Evolutionary conservation across 257 asterid species (phyloP), one percentile per base, ranked within the genome.

Genomic region (Ligustrum vulgare): DNA sequence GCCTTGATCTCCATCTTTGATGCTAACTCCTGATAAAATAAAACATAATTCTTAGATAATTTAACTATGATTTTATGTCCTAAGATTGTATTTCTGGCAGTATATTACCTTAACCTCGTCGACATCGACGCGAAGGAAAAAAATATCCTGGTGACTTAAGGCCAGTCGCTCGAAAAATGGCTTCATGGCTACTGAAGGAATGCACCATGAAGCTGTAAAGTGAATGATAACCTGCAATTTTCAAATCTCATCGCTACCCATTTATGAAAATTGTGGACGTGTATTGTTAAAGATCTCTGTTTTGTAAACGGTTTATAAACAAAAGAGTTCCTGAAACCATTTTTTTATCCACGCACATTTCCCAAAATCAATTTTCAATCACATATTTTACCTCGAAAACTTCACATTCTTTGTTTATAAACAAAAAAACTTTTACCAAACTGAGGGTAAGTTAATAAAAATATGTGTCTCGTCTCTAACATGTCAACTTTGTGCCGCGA

Each of bases 1-100:
- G 86, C 86, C 72, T 82, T 85, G 8, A 85, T 65, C 82, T 80
- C 81, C 78, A 79, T 82, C 68, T 78, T 80, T 2, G 81, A 72
- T 31, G 89, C 83, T 70, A 85, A 84, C 67, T 75, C 85, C 89
- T 85, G 63, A 5, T 12, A 15, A 69, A 39, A 36, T 8, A 33
- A 23, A 65, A 62, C 63, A 33, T 75, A 33, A 31, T 67, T 25
- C 45, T 47, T n/a, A 15, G 72, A 75, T 32, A 23, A 25, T 23
- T 8, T 22, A 7, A n/a, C 34, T 9, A 25, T 60, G 67, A 9
- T 60, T 60, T 60, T 2, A 25, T 22, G 37, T 62, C 23, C 5
- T n/a, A 65, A 15, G 76, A 3, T 54, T n/a, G 34, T 20, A 5
- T 10, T 8, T 22, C 28, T 20, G 36, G 32, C 25, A 37, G 22